Conservation (phyloP, 2,329 filamentous ascomycete genomes). For the Hirsutella minnesotensis region DNA sequence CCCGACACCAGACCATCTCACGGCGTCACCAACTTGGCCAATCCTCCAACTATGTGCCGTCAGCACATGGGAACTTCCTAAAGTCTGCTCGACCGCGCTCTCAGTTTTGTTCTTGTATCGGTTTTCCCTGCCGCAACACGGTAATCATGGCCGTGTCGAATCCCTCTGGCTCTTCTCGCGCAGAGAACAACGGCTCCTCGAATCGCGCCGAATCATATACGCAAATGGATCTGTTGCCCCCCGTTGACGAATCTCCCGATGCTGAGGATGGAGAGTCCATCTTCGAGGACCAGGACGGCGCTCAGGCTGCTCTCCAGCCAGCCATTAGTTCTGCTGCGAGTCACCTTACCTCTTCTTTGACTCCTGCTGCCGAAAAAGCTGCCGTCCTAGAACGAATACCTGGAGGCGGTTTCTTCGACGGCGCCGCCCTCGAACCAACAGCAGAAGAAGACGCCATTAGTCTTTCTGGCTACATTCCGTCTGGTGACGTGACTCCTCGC, state of each 20-base stretch:
- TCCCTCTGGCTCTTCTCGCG: no score
- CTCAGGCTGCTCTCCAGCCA: slow-evolving; percentile 47
- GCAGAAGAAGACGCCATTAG: slow-evolving; percentile 7
- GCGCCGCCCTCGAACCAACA: slow-evolving; percentile 6
- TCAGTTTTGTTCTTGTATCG: no score
- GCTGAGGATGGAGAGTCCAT: slow-evolving; percentile 11
- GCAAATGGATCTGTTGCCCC: no score
- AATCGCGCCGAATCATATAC: no score
- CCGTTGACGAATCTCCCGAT: neutral
- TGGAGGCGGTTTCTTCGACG: slow-evolving; percentile 11
- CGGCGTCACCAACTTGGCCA: no score
- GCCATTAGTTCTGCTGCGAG: slow-evolving; percentile 45
- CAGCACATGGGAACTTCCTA: no score
- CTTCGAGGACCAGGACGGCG: slow-evolving; percentile 38
- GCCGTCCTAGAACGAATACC: slow-evolving; percentile 36
- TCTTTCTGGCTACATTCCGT: slow-evolving; percentile 11
- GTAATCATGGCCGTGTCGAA: no score
- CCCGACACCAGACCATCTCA: no score
- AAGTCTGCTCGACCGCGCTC: no score
- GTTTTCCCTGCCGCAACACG: no score
- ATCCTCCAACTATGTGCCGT: no score
- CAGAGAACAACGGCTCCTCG: no score
- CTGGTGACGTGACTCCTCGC: slow-evolving; percentile 7
- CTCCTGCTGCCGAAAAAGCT: slow-evolving; percentile 45
- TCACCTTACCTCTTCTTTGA: slow-evolving; percentile 40